phyloP scores from a whole-genome alignment of 345 rosid species.

The Triadica sebifera region DNA sequence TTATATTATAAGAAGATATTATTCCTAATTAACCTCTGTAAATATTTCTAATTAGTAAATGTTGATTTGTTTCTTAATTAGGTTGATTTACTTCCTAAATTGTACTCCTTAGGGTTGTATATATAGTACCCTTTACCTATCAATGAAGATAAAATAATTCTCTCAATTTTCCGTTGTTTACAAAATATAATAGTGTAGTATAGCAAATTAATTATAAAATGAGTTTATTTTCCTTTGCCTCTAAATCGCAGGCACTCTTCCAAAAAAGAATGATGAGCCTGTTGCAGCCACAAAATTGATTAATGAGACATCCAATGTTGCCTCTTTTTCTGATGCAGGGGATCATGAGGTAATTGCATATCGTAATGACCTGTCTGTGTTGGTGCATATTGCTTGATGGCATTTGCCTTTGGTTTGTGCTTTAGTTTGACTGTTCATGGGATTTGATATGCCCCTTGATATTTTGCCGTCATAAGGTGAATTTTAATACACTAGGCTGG shows the following conservation, averaged over 20 bases:
- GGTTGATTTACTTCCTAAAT: too few relatives aligned
- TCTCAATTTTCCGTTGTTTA: not conserved
- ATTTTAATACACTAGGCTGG: not conserved
- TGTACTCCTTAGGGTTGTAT: too few relatives aligned
- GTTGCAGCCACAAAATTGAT: constrained; percentile 30
- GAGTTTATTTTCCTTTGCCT: constrained; percentile 7
- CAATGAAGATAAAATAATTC: too few relatives aligned
- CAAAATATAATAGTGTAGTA: not conserved
- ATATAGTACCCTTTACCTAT: too few relatives aligned
- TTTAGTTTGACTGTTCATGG: not conserved
- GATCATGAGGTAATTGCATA: constrained; percentile 42
- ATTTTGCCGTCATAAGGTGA: not conserved
- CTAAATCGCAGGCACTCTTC: constrained; percentile 27
- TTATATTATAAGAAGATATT: too few relatives aligned
- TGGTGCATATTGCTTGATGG: not conserved
- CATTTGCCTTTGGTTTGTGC: not conserved
- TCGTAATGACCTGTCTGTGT: not conserved
- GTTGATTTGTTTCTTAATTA: too few relatives aligned
- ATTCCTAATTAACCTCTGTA: too few relatives aligned
- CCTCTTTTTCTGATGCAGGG: constrained; percentile 30
- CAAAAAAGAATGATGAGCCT: constrained; percentile 41
- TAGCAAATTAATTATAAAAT: not conserved
- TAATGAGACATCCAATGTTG: constrained; percentile 29
- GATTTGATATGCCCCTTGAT: not conserved
- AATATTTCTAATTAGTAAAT: too few relatives aligned